These are phyloP conservation scores for Thelonectria discophora DNA, from an alignment of 2,329 filamentous ascomycete species.

Conservation along the genomic window DNA sequence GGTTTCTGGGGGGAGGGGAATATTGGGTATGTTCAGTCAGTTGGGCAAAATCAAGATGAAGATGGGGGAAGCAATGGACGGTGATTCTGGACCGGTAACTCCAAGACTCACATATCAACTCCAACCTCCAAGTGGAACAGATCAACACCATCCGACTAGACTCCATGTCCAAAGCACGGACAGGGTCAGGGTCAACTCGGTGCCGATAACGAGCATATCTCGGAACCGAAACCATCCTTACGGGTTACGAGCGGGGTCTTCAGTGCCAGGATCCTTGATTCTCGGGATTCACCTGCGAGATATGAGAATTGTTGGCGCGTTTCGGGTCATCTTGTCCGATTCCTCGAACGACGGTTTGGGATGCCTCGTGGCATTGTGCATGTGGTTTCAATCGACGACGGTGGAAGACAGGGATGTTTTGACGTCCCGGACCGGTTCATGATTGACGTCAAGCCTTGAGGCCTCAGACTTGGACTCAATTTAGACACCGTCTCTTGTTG, in stretches of 20 bases:
- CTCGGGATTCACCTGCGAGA: not conserved
- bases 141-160: too few relatives aligned
- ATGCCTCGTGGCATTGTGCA: not conserved
- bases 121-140: slow-evolving; percentile 7
- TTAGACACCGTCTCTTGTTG: too few relatives aligned
- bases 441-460: too few relatives aligned
- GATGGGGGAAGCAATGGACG: not conserved
- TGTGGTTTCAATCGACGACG: not conserved
- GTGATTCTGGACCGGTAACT: not conserved
- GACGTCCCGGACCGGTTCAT: not conserved
- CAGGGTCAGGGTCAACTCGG: not conserved
- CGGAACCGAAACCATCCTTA: slow-evolving; percentile 15
- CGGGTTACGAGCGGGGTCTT: slow-evolving; percentile 13
- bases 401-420: not conserved
- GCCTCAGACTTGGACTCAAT: too few relatives aligned
- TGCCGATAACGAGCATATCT: slow-evolving; percentile 4
- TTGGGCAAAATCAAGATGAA: not conserved
- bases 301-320: not conserved
- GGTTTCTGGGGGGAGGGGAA: not conserved
- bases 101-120: not conserved
- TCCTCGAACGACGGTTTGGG: not conserved
- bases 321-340: not conserved
- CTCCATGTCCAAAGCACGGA: not conserved
- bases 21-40: not conserved
- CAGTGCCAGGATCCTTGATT: not conserved